Evolutionary conservation across 495 filamentous ascomycete genomes (phyloP), one percentile per base, ranked within the genome.

Genomic region (Xylaria flabelliformis): DNA sequence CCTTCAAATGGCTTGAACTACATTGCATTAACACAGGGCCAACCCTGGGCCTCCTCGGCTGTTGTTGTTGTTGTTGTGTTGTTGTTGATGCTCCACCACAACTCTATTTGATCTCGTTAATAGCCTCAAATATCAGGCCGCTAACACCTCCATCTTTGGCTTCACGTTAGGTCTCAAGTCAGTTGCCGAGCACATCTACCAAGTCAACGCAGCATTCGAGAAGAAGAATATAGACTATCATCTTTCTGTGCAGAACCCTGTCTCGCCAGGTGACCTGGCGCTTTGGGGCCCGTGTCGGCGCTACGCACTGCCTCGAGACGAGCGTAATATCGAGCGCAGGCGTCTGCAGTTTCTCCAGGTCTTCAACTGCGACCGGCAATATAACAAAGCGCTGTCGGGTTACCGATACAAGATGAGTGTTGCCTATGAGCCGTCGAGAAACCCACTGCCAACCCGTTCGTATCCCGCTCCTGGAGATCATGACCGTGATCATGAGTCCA

Each of bases 341-440:
- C 72, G 72, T 8, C 71, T 76, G 59, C 46, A 64, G 1, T 77
- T 77, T 53, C 58, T 79, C 1, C 74, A 77, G 42, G 53, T 70
- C 42, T 79, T 79, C 39, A 72, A 36, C 65, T 21, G 41, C 26
- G 71, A 62, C 15, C 68, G 72, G 1, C 41, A 32, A 3, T 77
- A 75, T 19, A 79, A 76, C 64, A 74, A 70, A 41, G 17, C 55
- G 7, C 39, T 77, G 0, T 41, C 65, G 6, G 42, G 39, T 7
- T 77, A 76, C 36, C 24, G 0, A 0, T 74, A 74, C 76, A 84
- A 74, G 55, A 86, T 86, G 84, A 83, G 80, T 71, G 80, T 85
- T 39, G 79, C 78, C 12, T 82, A 77, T 65, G 81, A 84, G 73
- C 55, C 61, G 19, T n/a, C 77, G n/a, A 79, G 81, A 21, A 77